Evolutionary conservation across 2,329 filamentous ascomycete species (phyloP), one percentile per base, ranked within the genome.

Genomic region (Trichoderma semiorbis): DNA sequence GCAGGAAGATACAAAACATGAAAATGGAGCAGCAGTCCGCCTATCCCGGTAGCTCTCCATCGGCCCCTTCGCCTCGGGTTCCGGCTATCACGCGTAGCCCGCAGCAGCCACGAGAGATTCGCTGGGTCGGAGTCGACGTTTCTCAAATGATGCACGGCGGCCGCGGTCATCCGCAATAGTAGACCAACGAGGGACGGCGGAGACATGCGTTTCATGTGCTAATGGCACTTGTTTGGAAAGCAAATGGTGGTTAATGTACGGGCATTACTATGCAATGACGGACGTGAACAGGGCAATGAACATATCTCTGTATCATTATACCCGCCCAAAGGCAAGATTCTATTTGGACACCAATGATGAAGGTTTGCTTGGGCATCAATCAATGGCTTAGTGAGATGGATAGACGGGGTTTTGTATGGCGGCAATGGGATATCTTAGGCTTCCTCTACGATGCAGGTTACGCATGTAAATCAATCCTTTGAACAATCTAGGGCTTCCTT

Each of bases 21-120:
- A 55, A 75, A 16, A 73, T 78, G 61, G 78, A 80, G 62, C 83
- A 79, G 62, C 83, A 81, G 72, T 80, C 81, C 4, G 32, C 64
- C 55, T 75, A 74, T 39, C 26, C 69, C 14, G 69, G 67, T 24
- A 73, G 71, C n/a, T 67, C 50, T n/a, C 50, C 68, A 11, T 47
- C 69, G 1, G 58, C 63, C 6, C 47, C 67, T 16, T 69, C 67
- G 16, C 57, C 67, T 28, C 67, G 58, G 7, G 65, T 39, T 10
- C 71, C 61, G 24, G n/a, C 60, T 30, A 61, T 66, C n/a, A 36
- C 58, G 24, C 73, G 69, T 26, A 69, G 66, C 36, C 73, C 70
- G 5, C 74, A 73, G 24, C 73, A 75, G 26, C 74, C 73, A 5
- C 62, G 60, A 11, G 72, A 72, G 47, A 73, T 73, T 60, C 72